These are phyloP conservation scores for Cocos nucifera DNA, from an alignment of 176 grass and related monocot species.

Conservation along the genomic window DNA sequence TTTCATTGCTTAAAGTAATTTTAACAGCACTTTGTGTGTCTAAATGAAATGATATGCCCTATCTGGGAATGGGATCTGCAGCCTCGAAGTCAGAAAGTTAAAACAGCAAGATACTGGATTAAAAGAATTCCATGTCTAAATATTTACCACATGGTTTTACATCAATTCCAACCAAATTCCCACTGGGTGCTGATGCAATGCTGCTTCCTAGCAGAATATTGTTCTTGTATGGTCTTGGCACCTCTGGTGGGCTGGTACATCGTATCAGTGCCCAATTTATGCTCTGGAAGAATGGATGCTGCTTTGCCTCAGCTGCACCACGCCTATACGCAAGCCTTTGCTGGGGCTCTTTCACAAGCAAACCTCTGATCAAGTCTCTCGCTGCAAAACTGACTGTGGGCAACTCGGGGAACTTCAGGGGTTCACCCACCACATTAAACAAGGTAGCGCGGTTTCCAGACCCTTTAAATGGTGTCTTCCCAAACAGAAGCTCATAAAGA, in stretches of 20 bases:
- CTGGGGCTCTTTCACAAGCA: constrained; percentile 15
- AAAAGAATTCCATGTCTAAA: constrained; percentile 12
- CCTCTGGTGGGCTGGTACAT: constrained; percentile 1
- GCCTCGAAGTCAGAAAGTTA: too few species aligned
- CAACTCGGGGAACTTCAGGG: constrained; percentile 5
- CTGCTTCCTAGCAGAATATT: too few species aligned
- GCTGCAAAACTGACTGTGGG: constrained; percentile 8
- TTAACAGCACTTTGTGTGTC: too few species aligned
- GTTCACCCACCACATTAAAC: constrained; percentile 16
- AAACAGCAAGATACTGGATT: too few species aligned
- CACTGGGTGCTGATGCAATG: too few species aligned
- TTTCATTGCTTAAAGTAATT: too few species aligned
- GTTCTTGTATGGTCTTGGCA: too few species aligned
- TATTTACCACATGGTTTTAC: constrained; percentile 9
- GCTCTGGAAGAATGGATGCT: constrained; percentile 12
- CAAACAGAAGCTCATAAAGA: constrained; percentile 14
- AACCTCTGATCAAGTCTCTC: constrained; percentile 10
- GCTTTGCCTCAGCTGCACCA: constrained; percentile 7
- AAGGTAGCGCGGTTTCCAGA: constrained; percentile 10
- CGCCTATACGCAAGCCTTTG: constrained; percentile 3
- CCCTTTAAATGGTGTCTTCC: constrained; percentile 14
- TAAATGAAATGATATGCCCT: too few species aligned
- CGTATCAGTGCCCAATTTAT: constrained; percentile 14
- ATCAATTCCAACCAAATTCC: not conserved
- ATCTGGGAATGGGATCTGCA: too few species aligned